Evolutionary conservation across 2,329 filamentous ascomycete species (phyloP).

Genomic region (Phaeomoniella chlamydospora): DNA sequence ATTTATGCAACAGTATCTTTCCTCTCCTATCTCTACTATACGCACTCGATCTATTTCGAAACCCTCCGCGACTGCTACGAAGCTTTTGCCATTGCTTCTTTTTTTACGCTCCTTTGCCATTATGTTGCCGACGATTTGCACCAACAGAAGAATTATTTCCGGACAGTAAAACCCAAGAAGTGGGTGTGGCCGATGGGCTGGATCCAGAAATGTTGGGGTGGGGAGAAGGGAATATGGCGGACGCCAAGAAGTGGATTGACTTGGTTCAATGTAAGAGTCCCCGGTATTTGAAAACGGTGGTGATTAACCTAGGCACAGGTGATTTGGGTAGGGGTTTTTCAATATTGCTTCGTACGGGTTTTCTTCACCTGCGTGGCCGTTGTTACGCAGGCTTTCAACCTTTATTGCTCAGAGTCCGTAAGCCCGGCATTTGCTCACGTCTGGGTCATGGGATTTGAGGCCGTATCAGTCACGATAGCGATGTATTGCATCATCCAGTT

Average conservation of each 20-base stretch:
- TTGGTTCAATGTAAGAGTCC: constrained; percentile 58
- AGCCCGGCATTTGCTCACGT: constrained; percentile 69
- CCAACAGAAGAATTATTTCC: constrained; percentile 69
- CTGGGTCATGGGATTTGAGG: constrained; percentile 63
- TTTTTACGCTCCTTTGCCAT: constrained; percentile 70
- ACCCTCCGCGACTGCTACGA: constrained; percentile 77
- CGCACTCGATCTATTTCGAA: constrained; percentile 65
- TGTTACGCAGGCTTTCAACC: constrained; percentile 50
- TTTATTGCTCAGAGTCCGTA: constrained; percentile 67
- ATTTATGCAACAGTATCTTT: constrained; percentile 64
- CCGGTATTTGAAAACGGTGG: constrained; percentile 3
- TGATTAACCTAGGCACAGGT: constrained; percentile 28
- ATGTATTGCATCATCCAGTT: constrained; percentile 87
- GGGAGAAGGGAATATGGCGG: constrained; percentile 50
- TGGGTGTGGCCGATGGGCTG: constrained; percentile 66
- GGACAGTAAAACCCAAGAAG: constrained; percentile 48
- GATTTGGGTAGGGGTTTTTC: constrained; percentile 68
- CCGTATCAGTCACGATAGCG: constrained; percentile 58
- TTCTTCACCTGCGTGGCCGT: constrained; percentile 68
- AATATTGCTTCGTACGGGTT: constrained; percentile 72
- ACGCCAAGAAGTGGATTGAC: constrained; percentile 70
- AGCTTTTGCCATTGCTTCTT: constrained; percentile 74
- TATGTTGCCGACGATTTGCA: constrained; percentile 67
- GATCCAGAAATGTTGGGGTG: constrained; percentile 56
- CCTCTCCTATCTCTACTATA: constrained; percentile 60